A percentile compares a stretch with the other conserved stretches of the same genome.
These are phyloP conservation scores for Hydnum rufescens DNA, from an alignment of 768 basidiomycete genomes.

Conservation along the genomic window DNA sequence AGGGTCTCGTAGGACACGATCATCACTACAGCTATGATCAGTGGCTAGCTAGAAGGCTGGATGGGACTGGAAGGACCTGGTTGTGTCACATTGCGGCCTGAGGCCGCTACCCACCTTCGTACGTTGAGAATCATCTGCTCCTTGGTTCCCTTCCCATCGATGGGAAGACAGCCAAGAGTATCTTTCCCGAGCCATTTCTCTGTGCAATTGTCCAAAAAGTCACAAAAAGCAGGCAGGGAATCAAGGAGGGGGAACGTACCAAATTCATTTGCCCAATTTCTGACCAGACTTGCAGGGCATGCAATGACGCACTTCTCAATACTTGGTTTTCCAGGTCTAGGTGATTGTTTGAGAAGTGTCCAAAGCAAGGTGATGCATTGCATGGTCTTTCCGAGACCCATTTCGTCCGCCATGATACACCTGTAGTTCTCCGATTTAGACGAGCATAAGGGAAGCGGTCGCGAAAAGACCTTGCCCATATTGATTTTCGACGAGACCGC, in stretches of 20 bases:
- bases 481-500: constrained; percentile 78
- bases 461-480: constrained; percentile 18
- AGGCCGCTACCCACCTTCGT: constrained; percentile 72
- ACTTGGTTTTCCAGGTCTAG: constrained; percentile 61
- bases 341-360: constrained; percentile 91
- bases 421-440: constrained; percentile 19
- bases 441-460: background rate
- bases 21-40: constrained; percentile 60
- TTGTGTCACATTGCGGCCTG: constrained; percentile 75
- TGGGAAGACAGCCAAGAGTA: constrained; percentile 58
- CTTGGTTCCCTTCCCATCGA: constrained; percentile 86
- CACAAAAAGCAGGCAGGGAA: background rate
- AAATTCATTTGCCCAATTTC: constrained; percentile 97
- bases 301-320: constrained; percentile 97
- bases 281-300: constrained; percentile 90
- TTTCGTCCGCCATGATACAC: constrained; percentile 99
- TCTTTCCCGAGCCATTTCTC: constrained; percentile 92
- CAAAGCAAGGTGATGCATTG: constrained; percentile 93
- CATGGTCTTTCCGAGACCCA: constrained; percentile 79
- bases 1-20: constrained; percentile 97
- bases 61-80: constrained; percentile 31
- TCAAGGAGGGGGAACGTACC: constrained; percentile 25
- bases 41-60: background rate
- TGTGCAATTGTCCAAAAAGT: constrained; percentile 16
- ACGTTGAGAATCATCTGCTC: constrained; percentile 61